Evolutionary conservation across 2,329 filamentous ascomycete species (phyloP), one percentile per base, ranked within the genome.

Genomic region (Hymenoscyphus linearis): DNA sequence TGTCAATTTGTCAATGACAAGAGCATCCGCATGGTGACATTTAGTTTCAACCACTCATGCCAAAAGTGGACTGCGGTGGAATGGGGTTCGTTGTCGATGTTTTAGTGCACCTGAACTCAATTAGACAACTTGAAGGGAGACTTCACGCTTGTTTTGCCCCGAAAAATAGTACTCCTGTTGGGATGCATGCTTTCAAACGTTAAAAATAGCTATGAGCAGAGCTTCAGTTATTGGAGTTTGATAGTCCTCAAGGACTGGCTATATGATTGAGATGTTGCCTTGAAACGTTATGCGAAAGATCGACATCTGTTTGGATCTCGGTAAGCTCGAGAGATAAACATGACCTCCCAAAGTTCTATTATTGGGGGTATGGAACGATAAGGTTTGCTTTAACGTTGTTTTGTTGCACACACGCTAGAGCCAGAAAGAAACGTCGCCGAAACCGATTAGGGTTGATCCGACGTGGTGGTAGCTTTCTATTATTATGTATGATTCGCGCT

Each of bases 311-410:
- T 36, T 27, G 40, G 57, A 37, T 37, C 13, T 58, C 25, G 47
- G 36, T 26, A 58, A n/a, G n/a, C n/a, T n/a, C n/a, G n/a, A n/a
- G 25, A 50, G 6, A 58, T 14, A 14, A 25, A 36, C n/a, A 36
- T 36, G 22, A 59, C 40, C 40, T 12, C 22, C n/a, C 40, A 47
- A 47, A 47, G 12, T 47, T 44, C 40, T 5, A 44, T 44, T 44
- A n/a, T n/a, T n/a, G n/a, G 3, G 31, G 31, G 31, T 31, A 44
- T n/a, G 37, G 16, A 31, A 36, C 35, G 54, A 60, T 60, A 60
- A 55, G 54, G 53, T 60, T 60, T 60, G 54, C 40, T 57, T 37
- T 57, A 52, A 56, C 40, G 18, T 47, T 47, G 52, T 34, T 31
- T 31, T 27, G 52, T 27, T 34, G 52, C 25, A 53, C 25, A 31